Conservation (phyloP, 768 basidiomycete species). For the Mycena amicta region DNA sequence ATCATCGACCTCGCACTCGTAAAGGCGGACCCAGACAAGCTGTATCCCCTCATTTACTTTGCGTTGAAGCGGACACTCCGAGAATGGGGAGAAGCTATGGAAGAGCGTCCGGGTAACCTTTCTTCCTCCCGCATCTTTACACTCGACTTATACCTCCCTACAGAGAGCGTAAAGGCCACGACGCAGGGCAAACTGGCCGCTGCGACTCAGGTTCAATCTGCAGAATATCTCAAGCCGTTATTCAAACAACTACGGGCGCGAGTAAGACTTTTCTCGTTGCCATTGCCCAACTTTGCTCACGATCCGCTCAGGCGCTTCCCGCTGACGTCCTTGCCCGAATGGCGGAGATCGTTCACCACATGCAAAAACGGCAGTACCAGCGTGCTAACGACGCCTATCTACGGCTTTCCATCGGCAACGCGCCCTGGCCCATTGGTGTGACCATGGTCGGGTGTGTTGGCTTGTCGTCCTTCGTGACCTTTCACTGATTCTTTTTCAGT, state of each 20-base stretch:
- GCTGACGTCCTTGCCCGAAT: slow-evolving; percentile 83
- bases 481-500: slow-evolving; percentile 39
- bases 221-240: slow-evolving; percentile 94
- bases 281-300: not conserved
- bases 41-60: slow-evolving; percentile 97
- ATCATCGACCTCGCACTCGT: slow-evolving; percentile 80
- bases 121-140: not conserved
- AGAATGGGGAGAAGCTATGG: slow-evolving; percentile 97
- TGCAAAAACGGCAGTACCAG: slow-evolving; percentile 96
- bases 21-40: slow-evolving; percentile 90
- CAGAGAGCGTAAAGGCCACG: slow-evolving; percentile 85
- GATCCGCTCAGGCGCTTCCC: slow-evolving; percentile 61
- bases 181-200: slow-evolving; percentile 93
- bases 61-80: slow-evolving; percentile 89
- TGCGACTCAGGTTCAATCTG: slow-evolving; percentile 93
- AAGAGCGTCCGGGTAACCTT: slow-evolving; percentile 74
- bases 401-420: slow-evolving; percentile 95
- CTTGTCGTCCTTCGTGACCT: not conserved
- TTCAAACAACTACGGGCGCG: slow-evolving; percentile 89
- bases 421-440: slow-evolving; percentile 99
- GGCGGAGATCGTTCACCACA: slow-evolving; percentile 93
- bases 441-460: slow-evolving; percentile 95
- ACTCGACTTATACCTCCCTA: slow-evolving; percentile 6
- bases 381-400: slow-evolving; percentile 96
- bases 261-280: slow-evolving; percentile 55